Evolutionary conservation across 257 asterid genomes (phyloP).

Genomic region (Capsicum baccatum): DNA sequence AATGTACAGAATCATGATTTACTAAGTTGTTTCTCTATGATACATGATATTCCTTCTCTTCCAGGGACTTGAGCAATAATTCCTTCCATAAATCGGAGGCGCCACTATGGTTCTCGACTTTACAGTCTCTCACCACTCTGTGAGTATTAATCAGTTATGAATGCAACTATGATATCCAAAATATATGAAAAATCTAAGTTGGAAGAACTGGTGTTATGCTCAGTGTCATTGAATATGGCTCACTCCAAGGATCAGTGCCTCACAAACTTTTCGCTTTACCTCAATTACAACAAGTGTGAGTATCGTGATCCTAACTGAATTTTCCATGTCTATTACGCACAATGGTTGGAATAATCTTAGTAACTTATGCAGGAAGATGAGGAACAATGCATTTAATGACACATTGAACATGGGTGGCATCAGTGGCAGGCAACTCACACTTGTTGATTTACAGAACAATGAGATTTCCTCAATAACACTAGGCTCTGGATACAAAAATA

Average conservation of each 20-base stretch:
- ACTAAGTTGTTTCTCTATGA: not conserved
- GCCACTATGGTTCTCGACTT: slow-evolving; percentile 79
- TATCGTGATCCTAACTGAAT: slow-evolving; percentile 24
- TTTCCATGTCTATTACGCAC: not conserved
- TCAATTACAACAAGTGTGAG: slow-evolving; percentile 94
- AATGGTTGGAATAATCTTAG: not conserved
- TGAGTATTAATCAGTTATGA: slow-evolving; percentile 45
- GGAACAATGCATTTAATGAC: slow-evolving; percentile 72
- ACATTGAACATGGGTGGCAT: slow-evolving; percentile 76
- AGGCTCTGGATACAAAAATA: slow-evolving; percentile 79
- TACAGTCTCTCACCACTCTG: slow-evolving; percentile 82
- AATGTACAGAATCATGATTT: not conserved
- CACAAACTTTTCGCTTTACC: slow-evolving; percentile 69
- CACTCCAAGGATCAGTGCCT: slow-evolving; percentile 76
- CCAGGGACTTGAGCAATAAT: slow-evolving; percentile 93
- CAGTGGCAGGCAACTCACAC: slow-evolving; percentile 67
- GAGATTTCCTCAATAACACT: slow-evolving; percentile 74
- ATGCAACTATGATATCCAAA: not conserved
- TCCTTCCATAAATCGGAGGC: slow-evolving; percentile 67
- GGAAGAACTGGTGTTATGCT: slow-evolving; percentile 32
- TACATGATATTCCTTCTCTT: slow-evolving; percentile 22
- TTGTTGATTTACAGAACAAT: slow-evolving; percentile 79
- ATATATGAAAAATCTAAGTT: slow-evolving; percentile 34
- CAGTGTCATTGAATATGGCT: slow-evolving; percentile 88
- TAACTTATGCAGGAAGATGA: slow-evolving; percentile 67